These are phyloP conservation scores for Candida sojae DNA, from an alignment of 1,139 yeast genomes.

Conservation along the genomic window DNA sequence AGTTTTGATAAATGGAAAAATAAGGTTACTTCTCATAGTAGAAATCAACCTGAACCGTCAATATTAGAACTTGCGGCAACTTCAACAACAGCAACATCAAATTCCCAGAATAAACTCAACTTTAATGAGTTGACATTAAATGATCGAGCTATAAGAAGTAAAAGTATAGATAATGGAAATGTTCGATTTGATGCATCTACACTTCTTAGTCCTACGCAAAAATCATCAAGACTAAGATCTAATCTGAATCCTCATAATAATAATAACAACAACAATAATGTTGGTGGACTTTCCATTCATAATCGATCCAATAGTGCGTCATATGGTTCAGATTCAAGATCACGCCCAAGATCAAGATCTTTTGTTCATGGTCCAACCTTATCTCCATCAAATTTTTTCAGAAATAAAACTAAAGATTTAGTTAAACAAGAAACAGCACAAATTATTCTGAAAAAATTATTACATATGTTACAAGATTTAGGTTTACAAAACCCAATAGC, in stretches of 20 bases:
- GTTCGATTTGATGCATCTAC: not conserved
- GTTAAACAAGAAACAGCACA: conserved; percentile 42
- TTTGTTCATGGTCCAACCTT: conserved; percentile 6
- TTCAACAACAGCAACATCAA: not conserved
- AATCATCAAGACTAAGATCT: not conserved
- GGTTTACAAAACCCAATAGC: conserved; percentile 47
- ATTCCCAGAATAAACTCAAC: not conserved
- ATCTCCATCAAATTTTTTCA: conserved; percentile 12
- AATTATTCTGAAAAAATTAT: conserved; percentile 39
- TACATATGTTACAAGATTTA: conserved; percentile 33
- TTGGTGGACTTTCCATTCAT: not conserved
- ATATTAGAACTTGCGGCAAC: conserved; percentile 15
- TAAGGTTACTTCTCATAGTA: conserved; percentile 17
- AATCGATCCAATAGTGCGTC: not conserved
- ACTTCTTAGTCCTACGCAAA: not conserved
- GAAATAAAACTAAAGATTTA: conserved; percentile 35
- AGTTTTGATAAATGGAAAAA: conserved; percentile 21
- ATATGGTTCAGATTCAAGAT: conserved; percentile 8
- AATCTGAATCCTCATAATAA: conserved; percentile 1
- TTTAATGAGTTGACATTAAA: no score
- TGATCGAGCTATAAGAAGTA: conserved; percentile 2
- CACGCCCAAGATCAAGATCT: conserved; percentile 10
- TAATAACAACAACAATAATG: conserved; percentile 12
- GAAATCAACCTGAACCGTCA: conserved; percentile 18
- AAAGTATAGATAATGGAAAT: conserved; percentile 4